phyloP scores from a whole-genome alignment of 306 rosid species.

The Biancaea sappan region DNA sequence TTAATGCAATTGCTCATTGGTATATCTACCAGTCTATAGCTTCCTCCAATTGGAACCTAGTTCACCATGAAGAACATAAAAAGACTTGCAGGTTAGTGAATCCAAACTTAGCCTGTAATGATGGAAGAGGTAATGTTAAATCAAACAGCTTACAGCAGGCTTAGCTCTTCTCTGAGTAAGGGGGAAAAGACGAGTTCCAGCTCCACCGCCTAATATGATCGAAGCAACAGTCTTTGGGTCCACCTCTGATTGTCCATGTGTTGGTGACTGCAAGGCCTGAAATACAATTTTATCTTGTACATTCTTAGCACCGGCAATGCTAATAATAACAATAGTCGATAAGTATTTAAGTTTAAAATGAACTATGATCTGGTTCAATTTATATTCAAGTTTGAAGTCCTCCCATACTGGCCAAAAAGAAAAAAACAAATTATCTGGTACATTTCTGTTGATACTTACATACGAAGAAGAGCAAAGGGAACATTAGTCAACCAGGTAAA shows the following conservation, averaged over 20 bases:
- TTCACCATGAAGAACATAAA: slow-evolving; percentile 34
- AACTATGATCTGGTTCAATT: not conserved
- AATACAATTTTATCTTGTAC: slow-evolving; percentile 8
- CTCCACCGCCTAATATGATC: slow-evolving; percentile 63
- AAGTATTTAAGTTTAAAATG: not conserved
- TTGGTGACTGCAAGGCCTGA: slow-evolving; percentile 52
- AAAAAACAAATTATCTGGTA: not conserved
- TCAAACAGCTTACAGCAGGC: slow-evolving; percentile 48
- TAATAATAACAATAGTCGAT: not conserved
- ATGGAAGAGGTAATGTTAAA: slow-evolving; percentile 8
- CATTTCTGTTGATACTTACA: slow-evolving; percentile 4
- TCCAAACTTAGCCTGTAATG: not conserved
- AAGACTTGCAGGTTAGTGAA: slow-evolving; percentile 22
- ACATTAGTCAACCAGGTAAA: not conserved
- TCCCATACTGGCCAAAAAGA: not conserved
- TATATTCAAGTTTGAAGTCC: slow-evolving; percentile 22
- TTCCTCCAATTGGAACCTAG: slow-evolving; percentile 62
- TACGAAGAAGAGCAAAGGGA: not conserved
- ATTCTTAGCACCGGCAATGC: not conserved
- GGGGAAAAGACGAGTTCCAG: slow-evolving; percentile 59
- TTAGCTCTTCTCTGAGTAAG: slow-evolving; percentile 62
- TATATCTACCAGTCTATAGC: slow-evolving; percentile 58
- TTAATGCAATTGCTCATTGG: slow-evolving; percentile 62
- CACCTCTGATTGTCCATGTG: slow-evolving; percentile 35
- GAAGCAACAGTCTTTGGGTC: slow-evolving; percentile 53